phyloP scores from a whole-genome alignment of 495 filamentous ascomycete genomes.

The Neurospora sp. region DNA sequence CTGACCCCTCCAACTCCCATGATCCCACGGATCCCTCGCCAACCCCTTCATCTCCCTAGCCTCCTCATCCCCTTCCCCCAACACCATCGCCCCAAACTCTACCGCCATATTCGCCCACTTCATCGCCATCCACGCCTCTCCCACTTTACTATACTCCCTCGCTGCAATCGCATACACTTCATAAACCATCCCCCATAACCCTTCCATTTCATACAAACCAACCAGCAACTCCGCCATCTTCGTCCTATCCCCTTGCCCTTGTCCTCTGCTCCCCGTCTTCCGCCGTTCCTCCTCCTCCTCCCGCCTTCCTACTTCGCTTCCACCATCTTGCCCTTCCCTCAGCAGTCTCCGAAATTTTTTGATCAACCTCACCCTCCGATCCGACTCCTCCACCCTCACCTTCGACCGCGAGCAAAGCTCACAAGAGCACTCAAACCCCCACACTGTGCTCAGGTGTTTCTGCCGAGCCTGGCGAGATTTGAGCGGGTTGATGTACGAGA shows the following conservation, averaged over 20 bases:
- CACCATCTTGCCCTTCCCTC: constrained; percentile 18
- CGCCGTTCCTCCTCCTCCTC: constrained; percentile 16
- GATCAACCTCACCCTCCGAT: constrained; percentile 24
- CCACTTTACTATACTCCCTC: constrained; percentile 28
- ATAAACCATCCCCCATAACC: constrained; percentile 22
- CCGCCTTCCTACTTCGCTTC: background rate
- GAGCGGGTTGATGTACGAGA: constrained; percentile 31
- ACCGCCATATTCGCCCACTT: constrained; percentile 26
- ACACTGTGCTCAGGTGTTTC: constrained; percentile 18
- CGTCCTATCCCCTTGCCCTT: constrained; percentile 6
- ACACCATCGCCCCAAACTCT: constrained; percentile 25
- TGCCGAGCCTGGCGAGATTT: constrained; percentile 17
- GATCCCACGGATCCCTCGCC: constrained; percentile 18
- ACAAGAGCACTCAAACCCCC: constrained; percentile 34
- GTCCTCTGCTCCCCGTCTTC: background rate
- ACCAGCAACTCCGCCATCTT: constrained; percentile 29
- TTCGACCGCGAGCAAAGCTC: constrained; percentile 17
- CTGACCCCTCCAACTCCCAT: constrained; percentile 26
- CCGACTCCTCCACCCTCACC: constrained; percentile 19
- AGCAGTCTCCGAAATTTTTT: constrained; percentile 2
- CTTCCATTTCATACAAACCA: constrained; percentile 28
- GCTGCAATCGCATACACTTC: constrained; percentile 31
- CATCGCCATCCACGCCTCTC: constrained; percentile 26
- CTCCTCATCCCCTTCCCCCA: constrained; percentile 21
- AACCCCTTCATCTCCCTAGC: constrained; percentile 24